Base-by-base conservation (phyloP, 2,329 filamentous ascomycete species). In the Sarocladium strictum region DNA sequence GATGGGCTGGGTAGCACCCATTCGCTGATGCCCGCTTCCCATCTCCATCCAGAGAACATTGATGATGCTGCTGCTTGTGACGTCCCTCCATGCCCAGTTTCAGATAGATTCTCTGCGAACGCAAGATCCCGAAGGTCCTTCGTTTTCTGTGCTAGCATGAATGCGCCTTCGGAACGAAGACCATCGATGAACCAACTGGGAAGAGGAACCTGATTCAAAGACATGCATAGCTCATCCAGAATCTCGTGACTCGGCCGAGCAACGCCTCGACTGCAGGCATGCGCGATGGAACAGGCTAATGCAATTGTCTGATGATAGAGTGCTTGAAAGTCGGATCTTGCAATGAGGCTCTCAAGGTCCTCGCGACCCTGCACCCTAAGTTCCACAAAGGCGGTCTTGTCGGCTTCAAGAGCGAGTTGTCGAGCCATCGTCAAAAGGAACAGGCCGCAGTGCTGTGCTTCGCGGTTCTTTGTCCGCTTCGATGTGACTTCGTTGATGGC, bases 121-220 rank as follows among this genome's bases (percentile, higher is more conserved):
- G 74, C 75, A 38, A 82, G 70, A 58, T 83, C 79, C 24, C 75
- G 68, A 6, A 82, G 65, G 58, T 80, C 75, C 54, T 75, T 76
- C 14, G 77, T 81, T 53, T 73, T 70, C 56, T 79, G 75, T 1
- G 79, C 78, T 26, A 81, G 64, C 27, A 74, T 62, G 59, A 81
- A 80, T 0, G 79, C 78, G 1, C 72, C 72, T 27, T 80, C 76
- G 2, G 68, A 65, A 27, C 69, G 69, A 32, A 82, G 63, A 19
- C 67, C 69, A 27, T 64, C 58, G 5, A 74, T 58, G 23, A 72
- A 64, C 54, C 64, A 65, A 10, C 58, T 58, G 3, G 66, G 62
- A 4, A 75, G 58, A 2, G 58, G 59, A 14, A 76, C 59, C 4
- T 50, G 54, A n/a, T 69, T 63, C 7, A 81, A 61, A 17, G 64